Evolutionary conservation across 768 basidiomycete species (phyloP).

Genomic region (Tulasnella sp.): DNA sequence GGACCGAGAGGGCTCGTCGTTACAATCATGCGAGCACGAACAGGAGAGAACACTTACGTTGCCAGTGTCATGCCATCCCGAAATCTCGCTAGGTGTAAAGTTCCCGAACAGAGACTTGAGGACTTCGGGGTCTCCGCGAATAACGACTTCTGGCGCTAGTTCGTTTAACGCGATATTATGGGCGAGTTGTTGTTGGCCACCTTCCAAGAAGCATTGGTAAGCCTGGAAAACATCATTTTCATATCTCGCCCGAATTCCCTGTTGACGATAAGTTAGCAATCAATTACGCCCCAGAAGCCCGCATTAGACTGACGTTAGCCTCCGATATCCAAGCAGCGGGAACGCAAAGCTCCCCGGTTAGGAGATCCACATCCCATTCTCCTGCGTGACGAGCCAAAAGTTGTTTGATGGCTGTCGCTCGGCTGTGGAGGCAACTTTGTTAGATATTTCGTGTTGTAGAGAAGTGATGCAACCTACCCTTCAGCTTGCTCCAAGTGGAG

Average conservation of each 20-base stretch:
- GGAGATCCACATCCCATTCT: conserved; percentile 34
- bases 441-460: not conserved
- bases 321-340: conserved; percentile 87
- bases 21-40: not conserved
- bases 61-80: conserved; percentile 79
- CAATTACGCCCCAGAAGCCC: not conserved
- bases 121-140: conserved; percentile 61
- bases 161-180: conserved; percentile 83
- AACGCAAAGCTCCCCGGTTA: conserved; percentile 66
- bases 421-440: conserved; percentile 45
- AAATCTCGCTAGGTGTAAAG: conserved; percentile 57
- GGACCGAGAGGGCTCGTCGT: not conserved
- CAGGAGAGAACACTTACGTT: conserved; percentile 48
- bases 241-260: conserved; percentile 66
- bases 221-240: conserved; percentile 63
- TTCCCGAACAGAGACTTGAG: conserved; percentile 64
- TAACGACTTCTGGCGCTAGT: conserved; percentile 81
- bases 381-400: conserved; percentile 57
- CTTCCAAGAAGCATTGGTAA: conserved; percentile 70
- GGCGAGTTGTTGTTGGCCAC: conserved; percentile 65
- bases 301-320: conserved; percentile 58
- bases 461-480: conserved; percentile 52
- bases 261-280: conserved; percentile 6
- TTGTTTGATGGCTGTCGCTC: conserved; percentile 77
- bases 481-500: conserved; percentile 78